These are phyloP conservation scores for Phaeodactylum tricornutum DNA, from an alignment of 108 stramenopile species.

Conservation along the genomic window DNA sequence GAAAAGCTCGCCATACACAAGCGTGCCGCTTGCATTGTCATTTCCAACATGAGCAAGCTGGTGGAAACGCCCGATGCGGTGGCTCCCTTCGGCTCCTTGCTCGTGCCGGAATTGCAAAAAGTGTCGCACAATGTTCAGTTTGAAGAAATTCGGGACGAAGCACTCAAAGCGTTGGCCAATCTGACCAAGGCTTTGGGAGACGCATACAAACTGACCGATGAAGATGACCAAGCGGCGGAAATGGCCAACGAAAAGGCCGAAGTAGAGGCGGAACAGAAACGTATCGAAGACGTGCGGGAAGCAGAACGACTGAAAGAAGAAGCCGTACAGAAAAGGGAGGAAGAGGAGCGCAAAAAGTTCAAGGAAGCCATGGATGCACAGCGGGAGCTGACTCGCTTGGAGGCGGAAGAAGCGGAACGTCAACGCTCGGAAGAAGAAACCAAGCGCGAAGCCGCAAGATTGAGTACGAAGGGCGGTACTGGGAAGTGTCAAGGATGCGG, in stretches of 20 bases:
- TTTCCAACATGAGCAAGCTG: constrained; percentile 93
- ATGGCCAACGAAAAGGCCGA: constrained; percentile 46
- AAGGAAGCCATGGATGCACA: constrained; percentile 92
- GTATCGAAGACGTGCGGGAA: constrained; percentile 56
- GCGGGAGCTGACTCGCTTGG: constrained; percentile 57
- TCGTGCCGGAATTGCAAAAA: constrained; percentile 92
- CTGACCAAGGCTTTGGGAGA: constrained; percentile 81
- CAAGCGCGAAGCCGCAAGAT: constrained; percentile 51
- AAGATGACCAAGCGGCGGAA: constrained; percentile 34
- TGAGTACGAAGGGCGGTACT: constrained; percentile 52
- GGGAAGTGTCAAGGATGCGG: constrained; percentile 87
- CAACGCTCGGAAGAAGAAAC: constrained; percentile 50
- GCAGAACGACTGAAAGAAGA: constrained; percentile 53
- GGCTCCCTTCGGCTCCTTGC: constrained; percentile 86
- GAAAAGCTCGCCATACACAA: constrained; percentile 88
- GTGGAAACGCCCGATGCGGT: constrained; percentile 91
- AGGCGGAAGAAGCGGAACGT: constrained; percentile 34
- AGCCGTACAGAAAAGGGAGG: constrained; percentile 50
- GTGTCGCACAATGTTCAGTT: constrained; percentile 90
- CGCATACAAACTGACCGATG: constrained; percentile 41
- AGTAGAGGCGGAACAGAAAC: constrained; percentile 62
- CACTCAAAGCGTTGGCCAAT: constrained; percentile 66
- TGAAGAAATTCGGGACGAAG: constrained; percentile 94
- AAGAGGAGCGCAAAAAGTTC: constrained; percentile 66
- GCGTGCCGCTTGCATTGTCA: constrained; percentile 90